Evolutionary conservation across 2,329 filamentous ascomycete genomes (phyloP).

Genomic region (Pyrenochaeta sp.): DNA sequence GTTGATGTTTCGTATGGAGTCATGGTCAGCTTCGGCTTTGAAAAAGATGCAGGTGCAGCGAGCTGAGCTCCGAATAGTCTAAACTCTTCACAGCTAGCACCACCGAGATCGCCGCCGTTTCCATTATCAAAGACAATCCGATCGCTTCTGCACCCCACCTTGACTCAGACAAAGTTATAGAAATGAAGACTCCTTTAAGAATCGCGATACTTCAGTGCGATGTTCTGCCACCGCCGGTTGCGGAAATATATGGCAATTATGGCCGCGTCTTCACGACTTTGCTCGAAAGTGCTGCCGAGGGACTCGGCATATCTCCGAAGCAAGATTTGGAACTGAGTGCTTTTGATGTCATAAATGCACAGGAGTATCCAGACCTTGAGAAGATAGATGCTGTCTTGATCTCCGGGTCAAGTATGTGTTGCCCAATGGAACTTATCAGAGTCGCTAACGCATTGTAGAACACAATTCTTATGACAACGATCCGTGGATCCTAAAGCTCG

Average conservation of each 20-base stretch:
- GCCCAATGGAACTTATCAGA: background rate
- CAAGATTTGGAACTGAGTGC: conserved; percentile 65
- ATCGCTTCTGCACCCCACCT: background rate
- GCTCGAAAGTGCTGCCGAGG: conserved; percentile 61
- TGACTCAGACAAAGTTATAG: conserved; percentile 3
- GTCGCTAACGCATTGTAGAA: conserved; percentile 54
- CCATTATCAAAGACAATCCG: conserved; percentile 9
- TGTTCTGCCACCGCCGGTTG: conserved; percentile 71
- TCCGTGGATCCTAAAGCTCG: conserved; percentile 79
- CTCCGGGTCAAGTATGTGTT: conserved; percentile 70
- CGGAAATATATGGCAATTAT: conserved; percentile 75
- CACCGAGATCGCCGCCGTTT: conserved; percentile 23
- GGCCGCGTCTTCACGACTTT: conserved; percentile 66
- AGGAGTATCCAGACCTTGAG: conserved; percentile 76
- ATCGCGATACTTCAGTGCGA: conserved; percentile 92
- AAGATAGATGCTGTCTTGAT: conserved; percentile 84
- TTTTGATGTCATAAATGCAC: conserved; percentile 75
- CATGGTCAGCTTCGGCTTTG: conserved; percentile 3
- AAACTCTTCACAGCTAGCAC: conserved; percentile 16
- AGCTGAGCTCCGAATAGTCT: background rate
- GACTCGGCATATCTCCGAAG: conserved; percentile 52
- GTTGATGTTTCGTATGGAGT: background rate
- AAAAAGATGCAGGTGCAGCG: background rate
- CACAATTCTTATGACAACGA: conserved; percentile 77
- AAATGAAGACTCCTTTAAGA: conserved; percentile 62